Evolutionary conservation across 164 flowering plant species (phyloP).

Genomic region (Sextonia rubra): DNA sequence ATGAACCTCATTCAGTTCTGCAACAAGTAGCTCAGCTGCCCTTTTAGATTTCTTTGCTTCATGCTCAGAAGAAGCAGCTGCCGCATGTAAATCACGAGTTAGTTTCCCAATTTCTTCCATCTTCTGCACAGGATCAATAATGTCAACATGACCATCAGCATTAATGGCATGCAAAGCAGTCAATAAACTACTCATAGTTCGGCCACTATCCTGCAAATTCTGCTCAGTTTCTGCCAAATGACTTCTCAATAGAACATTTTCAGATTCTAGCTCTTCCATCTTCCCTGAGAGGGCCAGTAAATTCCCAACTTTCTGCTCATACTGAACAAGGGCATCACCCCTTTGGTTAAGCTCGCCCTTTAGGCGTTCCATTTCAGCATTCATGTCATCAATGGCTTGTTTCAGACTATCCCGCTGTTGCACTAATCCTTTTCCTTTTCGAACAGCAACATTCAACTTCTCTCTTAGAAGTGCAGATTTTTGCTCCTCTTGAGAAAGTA

Average conservation of each 20-base stretch:
- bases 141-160: conserved; percentile 29
- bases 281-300: conserved; percentile 42
- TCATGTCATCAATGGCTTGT: conserved; percentile 66
- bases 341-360: conserved; percentile 43
- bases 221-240: conserved; percentile 51
- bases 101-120: conserved; percentile 40
- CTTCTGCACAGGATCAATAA: conserved; percentile 55
- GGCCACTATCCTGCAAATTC: conserved; percentile 39
- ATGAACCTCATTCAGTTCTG: conserved; percentile 93
- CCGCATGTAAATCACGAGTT: conserved; percentile 42
- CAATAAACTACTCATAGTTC: conserved; percentile 40
- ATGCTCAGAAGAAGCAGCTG: conserved; percentile 48
- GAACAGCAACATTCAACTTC: conserved; percentile 90
- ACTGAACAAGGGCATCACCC: conserved; percentile 39
- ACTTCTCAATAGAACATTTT: conserved; percentile 41
- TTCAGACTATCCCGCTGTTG: conserved; percentile 89
- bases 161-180: conserved; percentile 42
- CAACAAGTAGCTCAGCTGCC: conserved; percentile 81
- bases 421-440: conserved; percentile 90
- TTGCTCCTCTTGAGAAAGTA: conserved; percentile 78
- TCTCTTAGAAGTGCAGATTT: conserved; percentile 77
- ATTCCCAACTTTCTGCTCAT: conserved; percentile 49
- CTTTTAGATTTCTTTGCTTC: conserved; percentile 73
- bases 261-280: conserved; percentile 49
- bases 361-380: conserved; percentile 43